Evolutionary conservation across 352 stramenopile species (phyloP).

Genomic region (Pythium aristosporum): DNA sequence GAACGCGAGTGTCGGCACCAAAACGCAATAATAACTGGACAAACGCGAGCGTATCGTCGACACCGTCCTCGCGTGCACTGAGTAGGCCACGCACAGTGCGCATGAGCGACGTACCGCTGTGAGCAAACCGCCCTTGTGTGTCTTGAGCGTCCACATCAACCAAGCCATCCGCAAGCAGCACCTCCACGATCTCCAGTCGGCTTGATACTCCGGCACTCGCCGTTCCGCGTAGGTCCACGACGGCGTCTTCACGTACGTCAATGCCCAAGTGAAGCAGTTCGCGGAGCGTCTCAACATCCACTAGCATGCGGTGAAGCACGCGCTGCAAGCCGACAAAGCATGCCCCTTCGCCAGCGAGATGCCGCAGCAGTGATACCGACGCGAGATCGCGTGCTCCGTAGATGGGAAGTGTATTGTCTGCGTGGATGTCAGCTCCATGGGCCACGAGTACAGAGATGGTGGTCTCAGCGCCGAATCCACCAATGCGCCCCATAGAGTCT

Average conservation of each 20-base stretch:
- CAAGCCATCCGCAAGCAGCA: not conserved
- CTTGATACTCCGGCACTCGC: not conserved
- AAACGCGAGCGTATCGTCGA: not conserved
- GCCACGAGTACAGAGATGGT: constrained; percentile 5
- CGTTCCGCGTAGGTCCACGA: constrained; percentile 1
- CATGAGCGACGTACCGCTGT: constrained; percentile 6
- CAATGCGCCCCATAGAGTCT: not conserved
- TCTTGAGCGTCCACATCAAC: constrained; percentile 3
- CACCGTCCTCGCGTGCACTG: not conserved
- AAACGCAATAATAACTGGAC: not conserved
- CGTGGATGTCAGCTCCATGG: constrained; percentile 1
- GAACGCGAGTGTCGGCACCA: not conserved
- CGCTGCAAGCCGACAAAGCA: not conserved
- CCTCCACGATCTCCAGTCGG: not conserved
- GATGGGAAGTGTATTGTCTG: not conserved
- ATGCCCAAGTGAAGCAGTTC: constrained; percentile 2
- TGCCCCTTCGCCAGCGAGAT: not conserved
- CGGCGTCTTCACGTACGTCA: not conserved
- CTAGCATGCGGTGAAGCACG: constrained; percentile 2
- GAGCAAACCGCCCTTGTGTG: not conserved
- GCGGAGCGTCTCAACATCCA: not conserved
- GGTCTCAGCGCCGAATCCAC: not conserved
- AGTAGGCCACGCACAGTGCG: not conserved
- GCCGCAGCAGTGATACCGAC: not conserved
- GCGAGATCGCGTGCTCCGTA: not conserved